These are phyloP conservation scores for Penicillium subrubescens DNA, from an alignment of 495 filamentous ascomycete genomes.

Conservation along the genomic window DNA sequence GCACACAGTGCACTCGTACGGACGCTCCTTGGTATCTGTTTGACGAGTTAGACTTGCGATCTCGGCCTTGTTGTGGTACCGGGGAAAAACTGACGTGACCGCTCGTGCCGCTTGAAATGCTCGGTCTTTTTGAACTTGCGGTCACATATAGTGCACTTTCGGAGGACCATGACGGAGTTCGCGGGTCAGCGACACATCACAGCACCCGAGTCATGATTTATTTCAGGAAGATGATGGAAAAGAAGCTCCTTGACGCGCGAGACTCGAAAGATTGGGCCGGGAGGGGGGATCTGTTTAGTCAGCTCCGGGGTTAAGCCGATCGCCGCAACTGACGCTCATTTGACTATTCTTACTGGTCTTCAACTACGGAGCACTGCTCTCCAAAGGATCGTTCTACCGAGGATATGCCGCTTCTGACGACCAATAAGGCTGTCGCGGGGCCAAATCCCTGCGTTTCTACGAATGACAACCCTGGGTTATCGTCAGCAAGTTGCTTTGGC, in stretches of 20 bases:
- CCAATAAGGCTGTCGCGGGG: conserved; percentile 5
- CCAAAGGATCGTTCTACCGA: conserved; percentile 14
- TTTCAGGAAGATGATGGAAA: background rate
- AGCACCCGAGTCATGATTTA: conserved; percentile 5
- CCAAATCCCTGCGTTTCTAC: conserved; percentile 1
- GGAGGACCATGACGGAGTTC: conserved; percentile 46
- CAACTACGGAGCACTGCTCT: background rate
- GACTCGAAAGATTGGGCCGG: conserved; percentile 8
- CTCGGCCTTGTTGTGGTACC: background rate
- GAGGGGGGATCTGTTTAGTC: conserved; percentile 18
- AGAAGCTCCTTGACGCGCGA: background rate
- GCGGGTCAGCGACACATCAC: conserved; percentile 19
- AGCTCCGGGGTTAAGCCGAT: conserved; percentile 24
- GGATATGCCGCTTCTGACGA: conserved; percentile 5
- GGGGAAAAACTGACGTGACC: conserved; percentile 47
- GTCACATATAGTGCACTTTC: conserved; percentile 55
- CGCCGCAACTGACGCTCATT: background rate
- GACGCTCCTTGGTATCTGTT: conserved; percentile 56
- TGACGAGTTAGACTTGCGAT: conserved; percentile 10
- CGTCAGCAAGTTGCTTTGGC: background rate
- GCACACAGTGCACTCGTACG: conserved; percentile 55
- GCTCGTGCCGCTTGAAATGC: conserved; percentile 57
- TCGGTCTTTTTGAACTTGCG: conserved; percentile 57
- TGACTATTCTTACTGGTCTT: background rate
- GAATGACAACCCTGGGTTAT: background rate